Conservation (phyloP, 129 eudicot species). For the Smallanthus sonchifolius region DNA sequence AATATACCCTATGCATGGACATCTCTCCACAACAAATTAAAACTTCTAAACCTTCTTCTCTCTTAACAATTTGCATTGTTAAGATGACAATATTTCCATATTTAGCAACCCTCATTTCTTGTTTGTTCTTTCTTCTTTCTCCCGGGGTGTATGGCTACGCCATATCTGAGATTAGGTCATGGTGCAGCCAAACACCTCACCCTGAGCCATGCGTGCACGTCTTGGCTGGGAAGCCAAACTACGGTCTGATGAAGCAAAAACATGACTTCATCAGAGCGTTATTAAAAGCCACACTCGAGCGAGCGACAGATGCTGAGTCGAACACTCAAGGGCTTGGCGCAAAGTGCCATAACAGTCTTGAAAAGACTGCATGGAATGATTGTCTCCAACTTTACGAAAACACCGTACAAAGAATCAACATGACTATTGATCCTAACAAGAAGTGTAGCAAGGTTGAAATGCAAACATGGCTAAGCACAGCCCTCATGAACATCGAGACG, state of each 20-base stretch:
- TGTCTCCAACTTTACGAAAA: conserved; percentile 57
- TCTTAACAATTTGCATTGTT: conserved; percentile 12
- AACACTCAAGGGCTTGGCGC: conserved; percentile 39
- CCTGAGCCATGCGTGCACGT: conserved; percentile 58
- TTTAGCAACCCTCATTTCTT: conserved; percentile 15
- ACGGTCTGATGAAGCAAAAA: conserved; percentile 29
- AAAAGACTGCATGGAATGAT: conserved; percentile 72
- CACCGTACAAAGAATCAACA: conserved; percentile 43
- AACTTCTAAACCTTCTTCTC: conserved; percentile 1
- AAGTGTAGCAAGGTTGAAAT: conserved; percentile 43
- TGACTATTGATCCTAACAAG: conserved; percentile 36
- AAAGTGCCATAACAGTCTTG: conserved; percentile 36
- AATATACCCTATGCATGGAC: conserved; percentile 16
- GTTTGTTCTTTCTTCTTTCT: conserved; percentile 19
- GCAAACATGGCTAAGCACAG: conserved; percentile 75
- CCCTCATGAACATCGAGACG: conserved; percentile 60
- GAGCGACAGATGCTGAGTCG: conserved; percentile 23
- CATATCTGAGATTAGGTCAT: conserved; percentile 35
- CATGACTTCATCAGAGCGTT: conserved; percentile 48
- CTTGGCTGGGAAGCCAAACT: conserved; percentile 38
- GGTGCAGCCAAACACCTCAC: conserved; percentile 75
- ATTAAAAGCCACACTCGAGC: conserved; percentile 41
- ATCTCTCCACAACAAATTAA: background rate
- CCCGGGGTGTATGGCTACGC: conserved; percentile 21
- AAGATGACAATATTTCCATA: conserved; percentile 17